Conservation (phyloP, 1,139 yeast genomes). For the Suhomyces atakaporum region DNA sequence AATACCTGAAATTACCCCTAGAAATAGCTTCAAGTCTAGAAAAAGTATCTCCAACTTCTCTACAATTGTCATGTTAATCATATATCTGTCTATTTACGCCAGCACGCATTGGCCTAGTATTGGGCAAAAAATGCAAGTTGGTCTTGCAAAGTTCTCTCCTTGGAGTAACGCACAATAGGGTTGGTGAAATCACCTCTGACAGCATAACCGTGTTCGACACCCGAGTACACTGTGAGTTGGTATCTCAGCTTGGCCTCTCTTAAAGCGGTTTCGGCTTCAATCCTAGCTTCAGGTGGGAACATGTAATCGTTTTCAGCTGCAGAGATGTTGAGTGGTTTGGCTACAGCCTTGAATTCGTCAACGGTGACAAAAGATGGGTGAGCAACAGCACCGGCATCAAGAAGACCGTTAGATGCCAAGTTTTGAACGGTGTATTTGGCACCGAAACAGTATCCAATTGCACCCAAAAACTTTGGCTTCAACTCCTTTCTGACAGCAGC, state of each 20-base stretch:
- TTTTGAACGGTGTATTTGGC: constrained; percentile 66
- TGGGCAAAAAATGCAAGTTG: constrained; percentile 42
- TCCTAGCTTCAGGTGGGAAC: constrained; percentile 66
- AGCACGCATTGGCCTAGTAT: no score
- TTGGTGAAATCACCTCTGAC: constrained; percentile 64
- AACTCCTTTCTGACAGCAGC: constrained; percentile 41
- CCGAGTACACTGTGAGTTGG: constrained; percentile 61
- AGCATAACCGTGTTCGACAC: constrained; percentile 73
- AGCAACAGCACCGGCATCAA: constrained; percentile 69
- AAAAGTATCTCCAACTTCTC: no score
- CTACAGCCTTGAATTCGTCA: constrained; percentile 61
- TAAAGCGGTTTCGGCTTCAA: constrained; percentile 59
- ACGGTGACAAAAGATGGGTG: constrained; percentile 75
- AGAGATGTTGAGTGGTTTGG: constrained; percentile 63
- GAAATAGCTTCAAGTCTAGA: no score
- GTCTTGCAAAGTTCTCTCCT: constrained; percentile 65
- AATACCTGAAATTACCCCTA: no score
- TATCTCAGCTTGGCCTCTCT: constrained; percentile 44
- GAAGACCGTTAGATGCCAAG: constrained; percentile 46
- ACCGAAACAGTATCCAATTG: constrained; percentile 84
- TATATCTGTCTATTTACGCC: no score
- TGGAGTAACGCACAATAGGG: constrained; percentile 63
- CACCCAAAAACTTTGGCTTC: constrained; percentile 55
- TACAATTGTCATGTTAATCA: no score
- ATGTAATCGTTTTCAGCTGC: constrained; percentile 70